Evolutionary conservation across 306 rosid genomes (phyloP).

Genomic region (Dryas drummondii): DNA sequence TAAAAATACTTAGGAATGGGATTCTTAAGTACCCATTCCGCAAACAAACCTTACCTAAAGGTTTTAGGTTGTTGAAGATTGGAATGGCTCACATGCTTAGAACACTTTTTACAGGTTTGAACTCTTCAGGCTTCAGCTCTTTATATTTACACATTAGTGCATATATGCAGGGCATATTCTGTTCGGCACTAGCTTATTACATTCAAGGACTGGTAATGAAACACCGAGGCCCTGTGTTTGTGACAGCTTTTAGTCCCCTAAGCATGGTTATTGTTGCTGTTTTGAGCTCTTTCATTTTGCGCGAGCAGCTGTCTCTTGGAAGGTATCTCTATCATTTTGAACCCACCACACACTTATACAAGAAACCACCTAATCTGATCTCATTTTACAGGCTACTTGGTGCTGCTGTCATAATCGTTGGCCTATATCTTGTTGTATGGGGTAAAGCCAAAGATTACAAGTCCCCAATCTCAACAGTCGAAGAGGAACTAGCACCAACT

Average conservation of each 20-base stretch:
- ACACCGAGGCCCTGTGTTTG: conserved; percentile 86
- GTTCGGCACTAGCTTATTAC: conserved; percentile 76
- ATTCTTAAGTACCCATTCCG: too few species aligned
- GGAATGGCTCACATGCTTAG: too few species aligned
- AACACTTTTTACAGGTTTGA: too few species aligned
- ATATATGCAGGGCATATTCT: conserved; percentile 63
- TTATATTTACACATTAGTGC: neutral
- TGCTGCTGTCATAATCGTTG: conserved; percentile 57
- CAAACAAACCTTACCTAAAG: too few species aligned
- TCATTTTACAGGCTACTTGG: conserved; percentile 59
- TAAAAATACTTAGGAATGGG: too few species aligned
- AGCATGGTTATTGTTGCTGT: conserved; percentile 82
- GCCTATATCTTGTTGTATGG: conserved; percentile 79
- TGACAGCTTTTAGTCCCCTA: conserved; percentile 79
- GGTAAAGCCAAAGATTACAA: conserved; percentile 74
- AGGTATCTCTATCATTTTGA: conserved; percentile 45
- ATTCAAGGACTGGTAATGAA: conserved; percentile 85
- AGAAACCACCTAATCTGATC: conserved; percentile 1
- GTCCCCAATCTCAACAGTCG: conserved; percentile 16
- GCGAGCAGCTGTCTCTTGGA: conserved; percentile 65
- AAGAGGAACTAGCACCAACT: conserved; percentile 30
- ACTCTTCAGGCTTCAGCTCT: neutral
- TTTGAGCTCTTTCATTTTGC: conserved; percentile 57
- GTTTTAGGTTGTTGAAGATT: too few species aligned
- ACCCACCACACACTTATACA: neutral